phyloP scores from a whole-genome alignment of 2,329 filamentous ascomycete species.

The Phialemoniopsis sp. region DNA sequence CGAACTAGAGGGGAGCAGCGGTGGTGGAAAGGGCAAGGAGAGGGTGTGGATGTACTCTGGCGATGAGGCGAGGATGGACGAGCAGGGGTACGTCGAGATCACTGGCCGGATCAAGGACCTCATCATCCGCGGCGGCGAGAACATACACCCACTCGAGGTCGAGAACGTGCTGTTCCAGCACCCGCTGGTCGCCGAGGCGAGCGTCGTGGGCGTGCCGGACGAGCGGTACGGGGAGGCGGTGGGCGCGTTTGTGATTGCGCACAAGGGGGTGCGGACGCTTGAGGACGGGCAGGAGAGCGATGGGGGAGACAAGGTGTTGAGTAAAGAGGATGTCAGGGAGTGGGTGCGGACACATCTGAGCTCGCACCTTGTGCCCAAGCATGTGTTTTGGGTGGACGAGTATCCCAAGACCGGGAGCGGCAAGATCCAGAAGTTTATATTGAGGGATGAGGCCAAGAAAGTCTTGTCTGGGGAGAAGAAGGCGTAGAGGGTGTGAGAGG shows the following conservation, averaged over 20 bases:
- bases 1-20: background rate
- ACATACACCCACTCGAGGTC: constrained; percentile 90
- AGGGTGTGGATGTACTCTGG: constrained; percentile 85
- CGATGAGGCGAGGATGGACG: constrained; percentile 85
- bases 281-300: constrained; percentile 15
- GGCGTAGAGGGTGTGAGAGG: background rate
- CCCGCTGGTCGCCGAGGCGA: constrained; percentile 66
- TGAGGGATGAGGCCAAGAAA: constrained; percentile 57
- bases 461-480: background rate
- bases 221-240: constrained; percentile 82
- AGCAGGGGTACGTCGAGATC: constrained; percentile 78
- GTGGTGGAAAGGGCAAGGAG: constrained; percentile 29
- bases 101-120: constrained; percentile 92
- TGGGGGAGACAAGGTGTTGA: constrained; percentile 24
- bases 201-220: constrained; percentile 81
- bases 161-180: constrained; percentile 83
- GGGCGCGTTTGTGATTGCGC: constrained; percentile 71
- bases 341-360: constrained; percentile 71
- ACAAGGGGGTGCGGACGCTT: constrained; percentile 24
- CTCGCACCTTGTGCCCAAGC: constrained; percentile 78
- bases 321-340: constrained; percentile 54
- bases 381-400: constrained; percentile 82
- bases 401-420: constrained; percentile 95
- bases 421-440: constrained; percentile 93
- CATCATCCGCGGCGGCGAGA: constrained; percentile 92